Percentiles rank a stretch among this genome's conserved stretches.
Conservation (phyloP, 352 stramenopile genomes). For the Phytophthora idaei region DNA sequence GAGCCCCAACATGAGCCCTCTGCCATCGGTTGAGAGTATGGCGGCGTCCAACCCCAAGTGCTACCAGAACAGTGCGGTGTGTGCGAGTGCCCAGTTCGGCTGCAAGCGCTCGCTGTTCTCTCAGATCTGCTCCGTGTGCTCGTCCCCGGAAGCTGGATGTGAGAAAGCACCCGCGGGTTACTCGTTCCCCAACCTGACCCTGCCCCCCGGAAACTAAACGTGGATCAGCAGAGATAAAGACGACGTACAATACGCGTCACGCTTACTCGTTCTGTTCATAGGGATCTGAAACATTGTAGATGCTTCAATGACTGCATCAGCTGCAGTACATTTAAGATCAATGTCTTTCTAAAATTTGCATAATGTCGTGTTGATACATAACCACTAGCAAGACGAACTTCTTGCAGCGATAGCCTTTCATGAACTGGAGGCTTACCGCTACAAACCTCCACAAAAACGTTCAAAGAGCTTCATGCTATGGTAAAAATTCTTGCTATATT, state of each 20-base stretch:
- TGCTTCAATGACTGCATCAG: neutral
- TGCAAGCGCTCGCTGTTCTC: conserved; percentile 60
- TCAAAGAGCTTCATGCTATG: too few relatives aligned
- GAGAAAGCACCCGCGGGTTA: conserved; percentile 2
- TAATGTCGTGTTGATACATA: too few relatives aligned
- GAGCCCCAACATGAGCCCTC: conserved; percentile 46
- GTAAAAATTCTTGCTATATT: too few relatives aligned
- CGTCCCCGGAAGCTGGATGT: neutral
- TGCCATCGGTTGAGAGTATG: conserved; percentile 48
- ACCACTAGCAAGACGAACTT: too few relatives aligned
- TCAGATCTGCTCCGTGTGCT: conserved; percentile 69
- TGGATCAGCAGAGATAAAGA: neutral
- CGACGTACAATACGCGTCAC: neutral
- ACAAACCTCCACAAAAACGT: neutral
- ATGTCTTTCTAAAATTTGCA: neutral
- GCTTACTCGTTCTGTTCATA: conserved; percentile 8
- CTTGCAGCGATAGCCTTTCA: too few relatives aligned
- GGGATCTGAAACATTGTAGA: neutral
- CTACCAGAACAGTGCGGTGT: conserved; percentile 62
- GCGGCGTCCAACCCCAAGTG: conserved; percentile 54
- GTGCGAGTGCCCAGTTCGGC: conserved; percentile 47
- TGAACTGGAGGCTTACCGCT: too few relatives aligned
- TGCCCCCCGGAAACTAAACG: conserved; percentile 1
- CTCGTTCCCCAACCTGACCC: conserved; percentile 10
- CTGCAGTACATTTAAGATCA: conserved; percentile 3